Conservation (phyloP, 345 rosid genomes). For the Nasturtium officinale region DNA sequence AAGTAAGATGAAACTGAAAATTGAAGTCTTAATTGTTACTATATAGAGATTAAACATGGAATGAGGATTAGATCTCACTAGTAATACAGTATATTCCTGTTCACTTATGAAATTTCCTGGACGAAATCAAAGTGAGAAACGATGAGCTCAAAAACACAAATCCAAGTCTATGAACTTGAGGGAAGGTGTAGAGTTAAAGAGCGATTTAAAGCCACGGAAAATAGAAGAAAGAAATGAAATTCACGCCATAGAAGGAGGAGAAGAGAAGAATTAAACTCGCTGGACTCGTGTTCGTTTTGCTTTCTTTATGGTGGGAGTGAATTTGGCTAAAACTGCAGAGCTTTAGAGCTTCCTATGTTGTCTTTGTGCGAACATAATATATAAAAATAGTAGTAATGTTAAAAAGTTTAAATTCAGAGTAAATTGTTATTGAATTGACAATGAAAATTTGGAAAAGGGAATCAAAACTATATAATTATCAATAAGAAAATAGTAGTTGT, state of each 20-base stretch:
- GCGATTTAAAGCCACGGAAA: conserved; percentile 3
- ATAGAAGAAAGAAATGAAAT: conserved; percentile 25
- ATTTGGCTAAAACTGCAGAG: conserved; percentile 23
- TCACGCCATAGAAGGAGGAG: conserved; percentile 20
- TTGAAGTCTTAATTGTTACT: conserved; percentile 17
- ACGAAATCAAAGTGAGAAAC: not conserved
- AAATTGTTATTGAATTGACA: no score
- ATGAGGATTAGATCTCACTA: conserved; percentile 7
- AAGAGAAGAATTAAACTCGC: conserved; percentile 11
- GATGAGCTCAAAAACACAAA: not conserved
- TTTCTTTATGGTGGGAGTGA: conserved; percentile 25
- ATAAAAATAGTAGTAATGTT: conserved; percentile 1
- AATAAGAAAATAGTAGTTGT: no score
- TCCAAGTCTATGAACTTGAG: not conserved
- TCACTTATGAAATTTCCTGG: not conserved
- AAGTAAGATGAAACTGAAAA: not conserved
- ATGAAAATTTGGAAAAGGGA: no score
- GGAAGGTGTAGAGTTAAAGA: not conserved
- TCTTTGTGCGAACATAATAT: not conserved
- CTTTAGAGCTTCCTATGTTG: not conserved
- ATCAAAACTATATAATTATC: no score
- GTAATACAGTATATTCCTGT: not conserved
- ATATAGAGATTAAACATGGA: not conserved
- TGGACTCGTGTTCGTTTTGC: conserved; percentile 31
- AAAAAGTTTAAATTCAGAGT: no score